Evolutionary conservation across 805 yeast species (phyloP), one percentile per base, ranked within the genome.

Genomic region (Zygotorulaspora chibaensis): DNA sequence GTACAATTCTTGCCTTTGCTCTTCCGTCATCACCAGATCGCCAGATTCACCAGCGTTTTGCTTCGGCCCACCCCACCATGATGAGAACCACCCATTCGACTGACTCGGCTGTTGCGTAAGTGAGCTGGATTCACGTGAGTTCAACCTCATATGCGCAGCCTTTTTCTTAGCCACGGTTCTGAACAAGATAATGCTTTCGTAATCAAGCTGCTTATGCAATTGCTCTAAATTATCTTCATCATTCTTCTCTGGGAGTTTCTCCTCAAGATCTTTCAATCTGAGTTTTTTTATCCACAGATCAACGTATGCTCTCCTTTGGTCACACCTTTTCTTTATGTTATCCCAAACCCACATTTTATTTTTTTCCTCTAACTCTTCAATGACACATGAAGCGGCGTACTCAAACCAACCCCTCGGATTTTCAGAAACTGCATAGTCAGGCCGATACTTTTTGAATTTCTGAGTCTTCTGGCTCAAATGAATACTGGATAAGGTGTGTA

Each of bases 301-400:
- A 13, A 85, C 74, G 63, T 93, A 93, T 1, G 70, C 66, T 42
- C 74, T 77, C 56, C 96, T 72, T 59, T 84, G 81, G 50, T 86
- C 86, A 52, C 95, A 71, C 58, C 95, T 75, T 40, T 72, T 74
- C 39, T 77, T 76, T 54, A 91, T 79, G 58, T 77, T 77, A 3
- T 76, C 93, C 99, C 99, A 95, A 29, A 88, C 81, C 95, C 96
- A 87, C 56, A 77, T 79, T 55, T 81, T 76, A 60, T 86, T 80
- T 56, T 76, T 79, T 48, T 87, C 93, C 56, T 86, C 96, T 33
- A 93, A 82, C 59, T 89, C 96, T 46, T 80, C 72, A 36, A 79
- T 66, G 2, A 93, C 86, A 16, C 87, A 81, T n/a, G 75, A 66
- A 1, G 87, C 91, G 6, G 93, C 84, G 62, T 87, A 93, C 49